A percentile compares a stretch with the other conserved stretches of the same genome.
phyloP scores from a whole-genome alignment of 2,329 filamentous ascomycete species.

The Chaetomium olivaceum region DNA sequence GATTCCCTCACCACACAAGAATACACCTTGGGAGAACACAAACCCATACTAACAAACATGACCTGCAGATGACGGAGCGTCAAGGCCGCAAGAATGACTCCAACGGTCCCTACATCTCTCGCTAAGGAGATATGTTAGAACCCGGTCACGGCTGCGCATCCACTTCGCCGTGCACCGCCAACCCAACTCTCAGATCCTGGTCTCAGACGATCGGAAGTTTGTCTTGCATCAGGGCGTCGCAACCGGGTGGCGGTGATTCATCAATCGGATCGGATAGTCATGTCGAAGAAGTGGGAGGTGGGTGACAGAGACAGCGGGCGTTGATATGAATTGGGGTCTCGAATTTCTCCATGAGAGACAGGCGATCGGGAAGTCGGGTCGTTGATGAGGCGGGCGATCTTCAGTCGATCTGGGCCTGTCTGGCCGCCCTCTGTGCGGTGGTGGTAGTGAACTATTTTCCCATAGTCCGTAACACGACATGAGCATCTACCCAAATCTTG shows the following conservation, averaged over 20 bases:
- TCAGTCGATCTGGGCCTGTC: neutral
- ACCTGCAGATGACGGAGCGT: conserved; percentile 51
- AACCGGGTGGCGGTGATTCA: neutral
- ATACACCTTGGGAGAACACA: neutral
- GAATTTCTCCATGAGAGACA: neutral
- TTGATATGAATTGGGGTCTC: neutral
- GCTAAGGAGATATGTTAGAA: conserved; percentile 5
- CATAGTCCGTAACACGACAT: neutral
- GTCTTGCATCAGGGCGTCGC: neutral
- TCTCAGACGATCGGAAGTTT: neutral
- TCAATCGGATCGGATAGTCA: neutral
- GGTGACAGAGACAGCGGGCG: neutral
- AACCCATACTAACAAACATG: conserved; percentile 18
- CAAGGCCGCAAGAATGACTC: conserved; percentile 56
- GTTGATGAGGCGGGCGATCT: neutral
- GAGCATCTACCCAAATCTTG: neutral
- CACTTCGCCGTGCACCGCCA: no score
- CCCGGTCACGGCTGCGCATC: neutral
- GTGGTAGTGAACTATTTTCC: neutral
- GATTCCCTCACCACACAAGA: neutral
- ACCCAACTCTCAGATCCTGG: neutral
- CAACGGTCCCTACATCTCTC: conserved; percentile 38
- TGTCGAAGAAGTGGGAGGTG: neutral
- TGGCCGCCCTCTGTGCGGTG: neutral
- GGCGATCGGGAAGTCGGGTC: neutral